Evolutionary conservation across 495 filamentous ascomycete genomes (phyloP), one percentile per base, ranked within the genome.

Genomic region (Xylaria palmicola): DNA sequence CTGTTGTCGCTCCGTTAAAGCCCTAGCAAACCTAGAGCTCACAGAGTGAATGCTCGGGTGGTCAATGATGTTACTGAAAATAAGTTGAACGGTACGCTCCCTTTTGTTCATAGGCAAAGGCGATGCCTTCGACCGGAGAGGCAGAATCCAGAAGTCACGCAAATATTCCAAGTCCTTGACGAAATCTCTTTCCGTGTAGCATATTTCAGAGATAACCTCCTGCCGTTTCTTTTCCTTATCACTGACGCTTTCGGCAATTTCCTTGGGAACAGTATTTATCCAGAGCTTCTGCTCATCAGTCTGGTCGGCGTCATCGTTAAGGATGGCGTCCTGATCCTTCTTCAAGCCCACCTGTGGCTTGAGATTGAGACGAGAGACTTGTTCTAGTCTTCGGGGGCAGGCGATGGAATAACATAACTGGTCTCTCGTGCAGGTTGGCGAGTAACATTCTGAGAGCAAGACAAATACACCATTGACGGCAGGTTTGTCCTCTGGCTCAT

Each of bases 101-200:
- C 91, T 85, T 41, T 92, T 85, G 62, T 90, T 85, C 65, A 93
- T 88, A 5, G 95, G 93, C 56, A 99, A 93, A 3, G 92, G 92
- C 7, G 93, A 97, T 26, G 81, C 80, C 39, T 81, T 87, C 17
- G 84, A 81, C 53, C 91, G 87, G 54, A 99, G 75, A 3, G 95
- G 95, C 64, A 91, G 85, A 80, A 98, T 96, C 95, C 95, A 99
- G 83, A 98, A 98, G 77, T 99, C 95, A 60, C 93, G 86, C 29
- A 99, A 76, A 69, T 99, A 99, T 71, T 99, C 95, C 65, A 99
- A 80, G 71, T 99, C 95, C 79, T 99, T 99, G 72, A 99, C 95
- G 65, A 99, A 99, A 75, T 99, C 95, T 39, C 95, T 86, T 73
- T 99, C 95, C 0, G 95, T 99, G 73, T 99, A 99, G 86, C 96